Evolutionary conservation across 805 yeast genomes (phyloP), one percentile per base, ranked within the genome.

Genomic region (Helenozyma rhizophorensis): DNA sequence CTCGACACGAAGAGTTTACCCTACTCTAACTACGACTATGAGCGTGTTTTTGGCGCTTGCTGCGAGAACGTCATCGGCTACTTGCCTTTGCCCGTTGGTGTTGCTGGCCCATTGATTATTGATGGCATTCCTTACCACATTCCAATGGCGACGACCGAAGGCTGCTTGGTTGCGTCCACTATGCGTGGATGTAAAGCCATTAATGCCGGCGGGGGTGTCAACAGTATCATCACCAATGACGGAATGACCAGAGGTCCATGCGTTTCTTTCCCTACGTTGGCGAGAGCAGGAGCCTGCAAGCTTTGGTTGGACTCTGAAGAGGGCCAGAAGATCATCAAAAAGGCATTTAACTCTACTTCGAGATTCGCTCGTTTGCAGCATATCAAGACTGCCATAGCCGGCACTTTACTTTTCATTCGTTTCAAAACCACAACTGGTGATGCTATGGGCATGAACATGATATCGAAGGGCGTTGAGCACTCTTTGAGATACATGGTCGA

Each of bases 401-500:
- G 99, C 19, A 83, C 83, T 30, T 70, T 83, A 48, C 70, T 93
- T 50, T 93, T 76, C 53, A 82, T 93, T 49, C 79, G 99, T 54
- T 93, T 93, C 70, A 79, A 89, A 58, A 94, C 99, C n/a, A 88
- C 96, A 24, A 93, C 99, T 13, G 99, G 99, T 61, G 99, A 93
- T 68, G 99, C 99, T 13, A 93, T 93, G 99, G 99, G 99, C 45
- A 93, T 93, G 99, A 93, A 93, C 60, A 93, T 93, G 99, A 93
- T 93, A 41, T 90, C 97, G 18, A 93, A 93, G 65, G 99, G 98
- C 60, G 96, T 88, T 28, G 99, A 93, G 57, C 72, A 69, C 57
- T 77, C 96, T 1, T 74, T 93, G 53, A 79, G 80, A 41, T 78
- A 74, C 56, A 87, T 93, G 96, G 77, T 74, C 26, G 84, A 82